A percentile compares a stretch with the other conserved stretches of the same genome.
These are phyloP conservation scores for Colletotrichum kahawae DNA, from an alignment of 2,329 filamentous ascomycete genomes.

Conservation along the genomic window DNA sequence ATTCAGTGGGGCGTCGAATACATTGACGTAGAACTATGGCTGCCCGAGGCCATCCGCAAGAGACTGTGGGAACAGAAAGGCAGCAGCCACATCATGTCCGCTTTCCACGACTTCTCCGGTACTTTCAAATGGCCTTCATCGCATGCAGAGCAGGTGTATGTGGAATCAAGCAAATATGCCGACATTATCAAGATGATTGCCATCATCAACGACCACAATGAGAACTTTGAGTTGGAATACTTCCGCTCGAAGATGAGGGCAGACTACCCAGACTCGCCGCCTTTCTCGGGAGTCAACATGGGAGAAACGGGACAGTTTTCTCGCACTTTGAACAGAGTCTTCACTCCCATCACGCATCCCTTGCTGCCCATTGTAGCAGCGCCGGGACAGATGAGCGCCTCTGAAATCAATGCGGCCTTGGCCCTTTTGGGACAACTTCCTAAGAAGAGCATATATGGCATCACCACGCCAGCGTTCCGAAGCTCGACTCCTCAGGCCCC, in stretches of 20 bases:
- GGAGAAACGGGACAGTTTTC: conserved; percentile 85
- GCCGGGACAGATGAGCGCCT: conserved; percentile 83
- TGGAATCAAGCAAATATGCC: conserved; percentile 73
- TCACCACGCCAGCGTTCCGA: conserved; percentile 72
- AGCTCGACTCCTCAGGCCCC: conserved; percentile 73
- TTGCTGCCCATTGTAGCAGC: conserved; percentile 83
- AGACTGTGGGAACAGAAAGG: conserved; percentile 73
- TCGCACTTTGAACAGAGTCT: conserved; percentile 82
- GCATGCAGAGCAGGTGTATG: conserved; percentile 74
- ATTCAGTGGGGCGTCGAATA: conserved; percentile 92
- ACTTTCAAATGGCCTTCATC: conserved; percentile 82
- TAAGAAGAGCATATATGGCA: conserved; percentile 80
- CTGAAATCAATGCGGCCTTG: conserved; percentile 82
- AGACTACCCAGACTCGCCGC: conserved; percentile 71
- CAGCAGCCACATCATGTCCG: conserved; percentile 87
- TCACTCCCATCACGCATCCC: conserved; percentile 87
- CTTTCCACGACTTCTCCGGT: conserved; percentile 88
- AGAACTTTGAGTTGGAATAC: conserved; percentile 90
- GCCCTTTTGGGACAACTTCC: conserved; percentile 81
- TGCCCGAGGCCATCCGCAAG: conserved; percentile 76
- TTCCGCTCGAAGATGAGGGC: conserved; percentile 79
- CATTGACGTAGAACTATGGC: conserved; percentile 87
- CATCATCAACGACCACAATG: conserved; percentile 79
- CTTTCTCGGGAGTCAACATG: conserved; percentile 87
- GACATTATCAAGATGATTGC: conserved; percentile 94